Base-by-base conservation (phyloP, 2,329 filamentous ascomycete species). In the Aspergillus terreus region DNA sequence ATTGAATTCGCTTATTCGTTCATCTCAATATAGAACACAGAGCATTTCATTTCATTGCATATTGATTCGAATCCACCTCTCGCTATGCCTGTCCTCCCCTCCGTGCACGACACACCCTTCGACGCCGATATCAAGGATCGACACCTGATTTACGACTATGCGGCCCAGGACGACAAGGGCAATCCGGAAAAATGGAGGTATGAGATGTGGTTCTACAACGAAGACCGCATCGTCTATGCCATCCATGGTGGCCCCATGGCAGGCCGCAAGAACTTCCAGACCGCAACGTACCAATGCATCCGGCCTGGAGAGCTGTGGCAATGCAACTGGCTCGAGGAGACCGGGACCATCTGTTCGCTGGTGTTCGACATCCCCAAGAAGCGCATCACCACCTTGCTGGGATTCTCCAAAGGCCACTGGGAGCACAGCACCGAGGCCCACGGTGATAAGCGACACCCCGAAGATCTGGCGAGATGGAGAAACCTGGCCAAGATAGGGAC, bases 241-340 rank as follows among this genome's bases (percentile, higher is more conserved):
- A 84, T 84, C 49, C 80, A 83, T 56, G 80, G 81, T 4, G 81
- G 81, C 0, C 81, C 81, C 3, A 84, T 84, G 81, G 75, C 76
- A 0, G 79, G 79, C 2, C 73, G 78, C 2, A 66, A 69, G 47
- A 82, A 82, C 63, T 82, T 76, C 62, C 79, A 82, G 57, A 72
- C 74, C 1, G 78, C 74, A 11, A 78, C 76, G 1, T 83, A 80
- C 58, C 80, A 83, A 59, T 84, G 81, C 63, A 76, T 83, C 25
- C 73, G 81, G 0, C 76, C 79, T 0, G 78, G 78, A 1, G 81
- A 83, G 62, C 60, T 83, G 0, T 83, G 81, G 81, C 81, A 84
- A 58, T 76, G 78, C 55, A 83, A 80, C 53, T 84, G 80, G 80
- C 73, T 84, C 1, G 80, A 83, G 52, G 81, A 84, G 64, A 84